These are phyloP conservation scores for Verticillium zaregamsianum DNA, from an alignment of 2,329 filamentous ascomycete species.

Conservation along the genomic window DNA sequence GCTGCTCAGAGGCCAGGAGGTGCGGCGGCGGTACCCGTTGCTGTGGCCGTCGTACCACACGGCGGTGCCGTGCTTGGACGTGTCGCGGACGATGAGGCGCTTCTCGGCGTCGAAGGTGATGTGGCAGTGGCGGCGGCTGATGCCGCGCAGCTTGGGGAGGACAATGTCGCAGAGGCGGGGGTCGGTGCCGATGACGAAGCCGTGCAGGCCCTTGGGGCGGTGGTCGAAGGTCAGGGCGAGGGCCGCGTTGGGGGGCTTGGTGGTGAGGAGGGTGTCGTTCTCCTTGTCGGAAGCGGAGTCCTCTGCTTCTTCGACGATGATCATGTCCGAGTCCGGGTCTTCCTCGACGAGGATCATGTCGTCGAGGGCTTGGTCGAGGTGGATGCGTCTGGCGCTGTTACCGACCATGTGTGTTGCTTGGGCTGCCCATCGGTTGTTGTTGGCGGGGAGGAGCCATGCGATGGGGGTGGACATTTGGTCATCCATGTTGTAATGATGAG, in stretches of 20 bases:
- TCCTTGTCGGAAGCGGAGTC: slow-evolving; percentile 8
- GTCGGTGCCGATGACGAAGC: slow-evolving; percentile 35
- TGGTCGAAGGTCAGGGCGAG: slow-evolving; percentile 31
- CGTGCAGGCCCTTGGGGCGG: slow-evolving; percentile 25
- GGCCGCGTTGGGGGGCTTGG: slow-evolving; percentile 15
- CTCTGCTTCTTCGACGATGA: slow-evolving; percentile 2
- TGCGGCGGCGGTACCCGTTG: slow-evolving; percentile 29
- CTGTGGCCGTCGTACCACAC: slow-evolving; percentile 38
- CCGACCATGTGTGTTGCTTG: slow-evolving; percentile 9
- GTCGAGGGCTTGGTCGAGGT: background rate
- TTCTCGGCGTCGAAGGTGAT: slow-evolving; percentile 33
- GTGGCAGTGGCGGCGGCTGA: slow-evolving; percentile 31
- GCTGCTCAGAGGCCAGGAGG: slow-evolving; percentile 30
- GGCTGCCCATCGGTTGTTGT: slow-evolving; percentile 10
- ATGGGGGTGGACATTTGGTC: slow-evolving; percentile 8
- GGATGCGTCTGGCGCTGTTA: slow-evolving; percentile 8
- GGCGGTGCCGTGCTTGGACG: slow-evolving; percentile 31
- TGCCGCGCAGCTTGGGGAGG: slow-evolving; percentile 27
- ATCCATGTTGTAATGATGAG: background rate
- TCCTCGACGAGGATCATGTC: slow-evolving; percentile 5
- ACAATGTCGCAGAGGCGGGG: slow-evolving; percentile 30
- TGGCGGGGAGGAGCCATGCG: slow-evolving; percentile 13
- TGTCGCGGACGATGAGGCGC: slow-evolving; percentile 33
- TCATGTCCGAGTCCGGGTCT: slow-evolving; percentile 1
- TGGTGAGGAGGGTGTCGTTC: slow-evolving; percentile 7